Evolutionary conservation across 495 filamentous ascomycete species (phyloP).

Genomic region (Poronia punctata): DNA sequence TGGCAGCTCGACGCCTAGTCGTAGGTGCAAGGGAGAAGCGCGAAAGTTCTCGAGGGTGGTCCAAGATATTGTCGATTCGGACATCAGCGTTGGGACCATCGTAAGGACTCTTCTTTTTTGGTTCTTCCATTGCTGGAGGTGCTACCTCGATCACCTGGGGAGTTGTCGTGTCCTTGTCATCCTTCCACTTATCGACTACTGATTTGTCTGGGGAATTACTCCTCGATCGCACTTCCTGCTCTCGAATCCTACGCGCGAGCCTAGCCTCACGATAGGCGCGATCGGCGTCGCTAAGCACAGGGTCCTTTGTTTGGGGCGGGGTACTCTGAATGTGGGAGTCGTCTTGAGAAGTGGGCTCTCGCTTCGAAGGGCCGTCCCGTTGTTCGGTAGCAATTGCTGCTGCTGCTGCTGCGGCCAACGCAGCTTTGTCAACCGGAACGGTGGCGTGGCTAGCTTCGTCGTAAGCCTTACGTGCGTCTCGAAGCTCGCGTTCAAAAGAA

Average conservation of each 20-base stretch:
- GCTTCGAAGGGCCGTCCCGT: constrained; percentile 15
- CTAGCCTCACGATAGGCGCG: constrained; percentile 43
- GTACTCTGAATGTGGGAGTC: constrained; percentile 10
- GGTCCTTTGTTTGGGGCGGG: constrained; percentile 25
- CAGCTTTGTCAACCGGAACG: constrained; percentile 26
- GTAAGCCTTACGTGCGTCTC: constrained; percentile 26
- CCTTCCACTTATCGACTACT: constrained; percentile 43
- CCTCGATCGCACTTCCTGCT: constrained; percentile 43
- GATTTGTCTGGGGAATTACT: constrained; percentile 37
- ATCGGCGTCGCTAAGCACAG: constrained; percentile 44
- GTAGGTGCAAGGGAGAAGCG: constrained; percentile 14
- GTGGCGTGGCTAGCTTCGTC: constrained; percentile 31
- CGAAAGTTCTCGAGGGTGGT: constrained; percentile 22
- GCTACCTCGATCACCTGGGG: constrained; percentile 34
- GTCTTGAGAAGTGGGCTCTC: constrained; percentile 10
- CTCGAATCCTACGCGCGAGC: constrained; percentile 36
- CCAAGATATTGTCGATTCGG: constrained; percentile 41
- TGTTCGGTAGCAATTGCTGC: constrained; percentile 25
- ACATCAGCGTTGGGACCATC: constrained; percentile 52
- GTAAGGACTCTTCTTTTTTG: constrained; percentile 39
- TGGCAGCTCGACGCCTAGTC: constrained; percentile 5
- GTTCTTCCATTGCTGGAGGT: constrained; percentile 39
- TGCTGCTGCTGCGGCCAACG: constrained; percentile 30
- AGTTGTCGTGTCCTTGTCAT: constrained; percentile 25
- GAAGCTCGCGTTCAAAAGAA: constrained; percentile 32